A percentile compares a stretch with the other conserved stretches of the same genome.
Evolutionary conservation across 495 filamentous ascomycete genomes (phyloP).

Genomic region (Aspergillus ostianus): DNA sequence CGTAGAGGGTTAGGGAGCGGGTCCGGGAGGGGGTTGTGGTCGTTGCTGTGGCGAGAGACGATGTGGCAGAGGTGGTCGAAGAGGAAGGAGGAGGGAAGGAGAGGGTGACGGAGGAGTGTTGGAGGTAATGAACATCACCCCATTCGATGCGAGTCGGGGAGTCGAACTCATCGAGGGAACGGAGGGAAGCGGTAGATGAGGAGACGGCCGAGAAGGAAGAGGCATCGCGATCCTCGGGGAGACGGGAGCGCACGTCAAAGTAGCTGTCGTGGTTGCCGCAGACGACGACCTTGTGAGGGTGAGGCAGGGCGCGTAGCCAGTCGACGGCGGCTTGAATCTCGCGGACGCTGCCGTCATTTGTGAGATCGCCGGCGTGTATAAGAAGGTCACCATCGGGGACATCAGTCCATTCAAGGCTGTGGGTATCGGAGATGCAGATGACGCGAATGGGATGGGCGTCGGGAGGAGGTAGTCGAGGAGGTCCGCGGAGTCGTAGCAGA

Average conservation of each 20-base stretch:
- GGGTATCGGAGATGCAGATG: conserved; percentile 90
- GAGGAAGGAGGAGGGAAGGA: conserved; percentile 33
- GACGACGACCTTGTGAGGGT: conserved; percentile 77
- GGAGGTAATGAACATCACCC: conserved; percentile 62
- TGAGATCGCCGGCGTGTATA: conserved; percentile 86
- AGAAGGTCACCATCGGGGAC: conserved; percentile 80
- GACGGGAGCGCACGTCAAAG: conserved; percentile 61
- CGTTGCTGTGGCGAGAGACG: conserved; percentile 1
- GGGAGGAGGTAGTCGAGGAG: conserved; percentile 50
- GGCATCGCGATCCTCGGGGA: conserved; percentile 38
- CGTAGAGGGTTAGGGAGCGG: conserved; percentile 55
- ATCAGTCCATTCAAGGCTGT: conserved; percentile 59
- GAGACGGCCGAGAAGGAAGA: conserved; percentile 34
- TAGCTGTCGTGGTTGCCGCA: conserved; percentile 88
- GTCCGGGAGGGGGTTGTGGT: conserved; percentile 16
- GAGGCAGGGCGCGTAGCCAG: conserved; percentile 72
- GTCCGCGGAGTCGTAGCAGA: conserved; percentile 61
- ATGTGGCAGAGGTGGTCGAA: conserved; percentile 3
- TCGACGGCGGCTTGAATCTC: conserved; percentile 74
- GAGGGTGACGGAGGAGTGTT: conserved; percentile 56
- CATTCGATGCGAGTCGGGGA: conserved; percentile 47
- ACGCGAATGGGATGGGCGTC: conserved; percentile 61
- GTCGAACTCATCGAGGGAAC: conserved; percentile 38
- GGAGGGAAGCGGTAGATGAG: conserved; percentile 42
- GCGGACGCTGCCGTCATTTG: conserved; percentile 64